Evolutionary conservation across 164 flowering plant species (phyloP).

Genomic region (Annona cherimola): DNA sequence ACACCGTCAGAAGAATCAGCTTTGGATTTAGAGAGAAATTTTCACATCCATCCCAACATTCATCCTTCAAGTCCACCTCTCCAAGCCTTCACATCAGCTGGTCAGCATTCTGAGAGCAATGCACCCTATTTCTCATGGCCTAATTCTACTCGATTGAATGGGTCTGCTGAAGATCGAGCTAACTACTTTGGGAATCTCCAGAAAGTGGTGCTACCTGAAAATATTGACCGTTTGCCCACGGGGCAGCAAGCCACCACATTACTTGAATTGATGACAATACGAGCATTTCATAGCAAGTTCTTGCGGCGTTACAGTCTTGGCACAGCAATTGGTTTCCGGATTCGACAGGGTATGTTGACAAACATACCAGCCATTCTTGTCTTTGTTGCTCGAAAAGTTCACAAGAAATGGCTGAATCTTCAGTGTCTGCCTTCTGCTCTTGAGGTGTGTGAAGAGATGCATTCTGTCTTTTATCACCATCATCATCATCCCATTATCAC

Average conservation of each 20-base stretch:
- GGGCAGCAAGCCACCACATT: constrained; percentile 89
- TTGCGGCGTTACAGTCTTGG: constrained; percentile 85
- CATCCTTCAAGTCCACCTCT: constrained; percentile 52
- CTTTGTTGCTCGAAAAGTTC: constrained; percentile 87
- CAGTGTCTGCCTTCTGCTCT: constrained; percentile 79
- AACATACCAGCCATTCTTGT: constrained; percentile 90
- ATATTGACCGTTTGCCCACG: constrained; percentile 57
- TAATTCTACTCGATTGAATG: constrained; percentile 62
- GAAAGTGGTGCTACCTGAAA: constrained; percentile 82
- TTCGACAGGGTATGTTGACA: constrained; percentile 64
- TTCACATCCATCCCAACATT: constrained; percentile 39
- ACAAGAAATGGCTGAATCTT: constrained; percentile 72
- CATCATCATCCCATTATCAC: neutral
- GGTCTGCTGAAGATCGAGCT: constrained; percentile 85
- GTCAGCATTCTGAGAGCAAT: constrained; percentile 74
- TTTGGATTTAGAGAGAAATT: constrained; percentile 67
- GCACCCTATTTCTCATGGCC: constrained; percentile 99
- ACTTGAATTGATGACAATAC: constrained; percentile 90
- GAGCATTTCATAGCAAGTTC: constrained; percentile 91
- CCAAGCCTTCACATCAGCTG: constrained; percentile 63
- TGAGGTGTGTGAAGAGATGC: constrained; percentile 43
- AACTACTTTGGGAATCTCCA: constrained; percentile 88
- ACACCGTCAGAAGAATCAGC: constrained; percentile 80
- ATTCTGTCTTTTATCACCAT: neutral
- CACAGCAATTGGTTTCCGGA: constrained; percentile 86